These are phyloP conservation scores for Hanseniaspora guilliermondii DNA, from an alignment of 805 yeast genomes.

Conservation along the genomic window DNA sequence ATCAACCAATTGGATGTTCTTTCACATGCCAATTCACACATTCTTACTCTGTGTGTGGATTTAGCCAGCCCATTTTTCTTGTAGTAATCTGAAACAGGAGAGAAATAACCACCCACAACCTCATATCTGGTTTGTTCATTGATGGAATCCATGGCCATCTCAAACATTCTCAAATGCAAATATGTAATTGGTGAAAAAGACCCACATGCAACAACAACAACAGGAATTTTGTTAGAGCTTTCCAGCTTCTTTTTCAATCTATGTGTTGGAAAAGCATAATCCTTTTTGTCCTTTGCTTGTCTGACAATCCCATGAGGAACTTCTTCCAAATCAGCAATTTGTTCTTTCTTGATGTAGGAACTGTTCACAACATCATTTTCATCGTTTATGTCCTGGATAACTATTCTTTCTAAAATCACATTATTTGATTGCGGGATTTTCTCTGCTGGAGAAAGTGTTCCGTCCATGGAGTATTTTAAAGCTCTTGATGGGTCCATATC, in stretches of 20 bases:
- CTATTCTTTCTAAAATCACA: constrained; percentile 58
- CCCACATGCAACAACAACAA: constrained; percentile 94
- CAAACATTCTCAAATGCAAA: constrained; percentile 91
- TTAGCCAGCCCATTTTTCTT: constrained; percentile 87
- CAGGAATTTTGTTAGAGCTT: constrained; percentile 70
- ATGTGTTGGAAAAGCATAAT: constrained; percentile 79
- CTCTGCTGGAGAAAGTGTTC: constrained; percentile 53
- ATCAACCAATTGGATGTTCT: constrained; percentile 92
- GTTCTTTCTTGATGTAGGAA: constrained; percentile 33
- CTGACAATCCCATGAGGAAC: constrained; percentile 89
- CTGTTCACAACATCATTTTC: constrained; percentile 40
- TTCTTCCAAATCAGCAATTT: constrained; percentile 89
- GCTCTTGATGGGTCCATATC: constrained; percentile 90
- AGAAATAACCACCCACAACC: constrained; percentile 90
- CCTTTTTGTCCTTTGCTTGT: constrained; percentile 60
- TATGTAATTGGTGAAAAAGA: constrained; percentile 93
- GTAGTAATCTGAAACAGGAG: constrained; percentile 89
- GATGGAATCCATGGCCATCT: constrained; percentile 93
- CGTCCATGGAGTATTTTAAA: constrained; percentile 58
- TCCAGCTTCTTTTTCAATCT: constrained; percentile 56
- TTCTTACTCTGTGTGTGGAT: constrained; percentile 78
- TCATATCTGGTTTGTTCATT: constrained; percentile 86
- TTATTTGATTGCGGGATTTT: constrained; percentile 39
- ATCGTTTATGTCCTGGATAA: constrained; percentile 65
- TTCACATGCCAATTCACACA: constrained; percentile 98